phyloP scores from a whole-genome alignment of 2,329 filamentous ascomycete species.

The Diaporthe sp. region DNA sequence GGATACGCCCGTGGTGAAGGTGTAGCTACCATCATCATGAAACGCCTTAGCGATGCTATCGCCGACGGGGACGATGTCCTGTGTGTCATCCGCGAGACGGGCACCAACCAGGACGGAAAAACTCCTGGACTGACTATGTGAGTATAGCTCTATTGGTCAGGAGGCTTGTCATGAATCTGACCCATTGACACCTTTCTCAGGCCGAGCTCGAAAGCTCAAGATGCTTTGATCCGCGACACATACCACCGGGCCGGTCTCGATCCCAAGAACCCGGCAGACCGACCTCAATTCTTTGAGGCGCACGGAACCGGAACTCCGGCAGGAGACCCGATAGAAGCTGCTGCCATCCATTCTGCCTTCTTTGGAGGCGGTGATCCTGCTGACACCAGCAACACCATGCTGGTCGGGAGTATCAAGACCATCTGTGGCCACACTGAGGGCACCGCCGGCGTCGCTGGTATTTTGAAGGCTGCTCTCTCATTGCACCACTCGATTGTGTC shows the following conservation, averaged over 20 bases:
- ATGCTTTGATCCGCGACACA: conserved; percentile 52
- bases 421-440: conserved; percentile 59
- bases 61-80: neutral
- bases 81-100: neutral
- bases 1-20: conserved; percentile 66
- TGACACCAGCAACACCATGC: conserved; percentile 23
- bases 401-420: conserved; percentile 47
- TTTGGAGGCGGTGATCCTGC: conserved; percentile 32
- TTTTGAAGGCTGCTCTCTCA: conserved; percentile 41
- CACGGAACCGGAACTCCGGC: conserved; percentile 44
- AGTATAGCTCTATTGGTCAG: neutral
- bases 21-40: conserved; percentile 56
- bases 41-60: conserved; percentile 37
- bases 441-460: conserved; percentile 49
- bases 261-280: conserved; percentile 38
- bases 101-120: neutral
- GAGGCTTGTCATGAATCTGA: too few relatives aligned
- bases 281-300: conserved; percentile 52
- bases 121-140: neutral
- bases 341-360: conserved; percentile 46
- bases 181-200: conserved; percentile 37
- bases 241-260: conserved; percentile 47
- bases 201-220: conserved; percentile 56
- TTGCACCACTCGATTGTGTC: conserved; percentile 48
- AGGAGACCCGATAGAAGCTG: conserved; percentile 44